Conservation (phyloP, 2,329 filamentous ascomycete genomes). For the Macroventuria anomochaeta region DNA sequence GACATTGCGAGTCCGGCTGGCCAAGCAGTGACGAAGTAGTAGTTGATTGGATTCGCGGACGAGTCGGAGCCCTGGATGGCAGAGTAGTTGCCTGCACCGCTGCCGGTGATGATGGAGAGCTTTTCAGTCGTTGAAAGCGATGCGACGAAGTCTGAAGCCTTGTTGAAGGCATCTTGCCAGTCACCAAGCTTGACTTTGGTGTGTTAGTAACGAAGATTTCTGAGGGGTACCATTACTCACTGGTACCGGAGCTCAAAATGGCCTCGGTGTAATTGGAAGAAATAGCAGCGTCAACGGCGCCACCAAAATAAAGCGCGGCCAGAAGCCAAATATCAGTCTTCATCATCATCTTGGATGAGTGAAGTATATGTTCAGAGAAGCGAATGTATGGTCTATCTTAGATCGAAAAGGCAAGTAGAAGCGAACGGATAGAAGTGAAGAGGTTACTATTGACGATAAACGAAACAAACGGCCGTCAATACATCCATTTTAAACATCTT, state of each 20-base stretch:
- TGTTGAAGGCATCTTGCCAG: constrained; percentile 31
- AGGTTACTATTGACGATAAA: not conserved
- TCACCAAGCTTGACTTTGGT: constrained; percentile 12
- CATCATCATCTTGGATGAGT: not conserved
- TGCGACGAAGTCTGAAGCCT: constrained; percentile 47
- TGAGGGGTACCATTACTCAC: not conserved
- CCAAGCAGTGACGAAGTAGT: constrained; percentile 35
- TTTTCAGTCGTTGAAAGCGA: constrained; percentile 50
- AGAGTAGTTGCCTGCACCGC: constrained; percentile 14
- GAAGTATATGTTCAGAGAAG: not conserved
- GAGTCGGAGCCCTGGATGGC: constrained; percentile 14
- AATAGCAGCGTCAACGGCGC: constrained; percentile 9
- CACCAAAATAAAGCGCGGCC: constrained; percentile 12
- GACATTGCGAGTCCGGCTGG: constrained; percentile 32
- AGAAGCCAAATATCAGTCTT: constrained; percentile 14
- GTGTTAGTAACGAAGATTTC: not conserved
- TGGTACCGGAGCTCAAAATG: constrained; percentile 14
- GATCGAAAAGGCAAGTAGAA: not conserved
- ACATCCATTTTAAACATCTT: not conserved
- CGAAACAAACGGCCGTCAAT: not conserved
- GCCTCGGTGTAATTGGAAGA: constrained; percentile 13
- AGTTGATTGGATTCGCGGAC: constrained; percentile 16
- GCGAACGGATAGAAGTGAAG: constrained; percentile 2
- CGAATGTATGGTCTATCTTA: constrained; percentile 1
- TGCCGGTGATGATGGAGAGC: constrained; percentile 42